Conservation (phyloP, 768 basidiomycete species). For the Sistotremastrum niveocremeum region DNA sequence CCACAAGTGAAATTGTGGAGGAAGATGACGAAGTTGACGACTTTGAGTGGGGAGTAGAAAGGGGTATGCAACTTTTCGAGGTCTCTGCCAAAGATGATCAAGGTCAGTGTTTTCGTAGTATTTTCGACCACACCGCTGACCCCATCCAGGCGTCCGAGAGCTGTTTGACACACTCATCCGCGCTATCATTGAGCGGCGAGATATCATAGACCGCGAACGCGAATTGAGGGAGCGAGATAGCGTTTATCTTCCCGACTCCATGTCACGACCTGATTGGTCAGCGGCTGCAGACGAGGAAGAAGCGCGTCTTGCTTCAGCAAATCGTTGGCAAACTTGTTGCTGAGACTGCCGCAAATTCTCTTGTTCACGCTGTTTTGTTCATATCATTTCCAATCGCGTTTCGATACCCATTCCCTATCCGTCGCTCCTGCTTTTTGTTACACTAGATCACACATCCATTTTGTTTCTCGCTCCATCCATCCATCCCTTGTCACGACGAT, state of each 20-base stretch:
- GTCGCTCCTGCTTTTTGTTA: too few species aligned
- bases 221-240: conserved; percentile 72
- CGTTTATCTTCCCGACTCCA: conserved; percentile 49
- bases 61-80: conserved; percentile 81
- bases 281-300: conserved; percentile 74
- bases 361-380: too few species aligned
- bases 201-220: conserved; percentile 70
- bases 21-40: conserved; percentile 31
- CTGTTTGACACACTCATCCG: conserved; percentile 71
- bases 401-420: too few species aligned
- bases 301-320: conserved; percentile 26
- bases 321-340: too few species aligned
- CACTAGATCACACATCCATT: too few species aligned
- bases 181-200: conserved; percentile 67
- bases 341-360: too few species aligned
- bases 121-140: conserved; percentile 3
- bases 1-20: conserved; percentile 40
- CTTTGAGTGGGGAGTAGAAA: conserved; percentile 63
- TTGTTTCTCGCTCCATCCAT: too few species aligned
- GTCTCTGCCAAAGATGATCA: conserved; percentile 83
- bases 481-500: too few species aligned
- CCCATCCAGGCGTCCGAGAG: conserved; percentile 51
- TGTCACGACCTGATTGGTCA: conserved; percentile 57
- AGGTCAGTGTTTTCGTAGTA: conserved; percentile 33
- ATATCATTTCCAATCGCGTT: too few species aligned